phyloP scores from a whole-genome alignment of 192 early-diverging fungal genomes.

The Coemansia aciculifera region DNA sequence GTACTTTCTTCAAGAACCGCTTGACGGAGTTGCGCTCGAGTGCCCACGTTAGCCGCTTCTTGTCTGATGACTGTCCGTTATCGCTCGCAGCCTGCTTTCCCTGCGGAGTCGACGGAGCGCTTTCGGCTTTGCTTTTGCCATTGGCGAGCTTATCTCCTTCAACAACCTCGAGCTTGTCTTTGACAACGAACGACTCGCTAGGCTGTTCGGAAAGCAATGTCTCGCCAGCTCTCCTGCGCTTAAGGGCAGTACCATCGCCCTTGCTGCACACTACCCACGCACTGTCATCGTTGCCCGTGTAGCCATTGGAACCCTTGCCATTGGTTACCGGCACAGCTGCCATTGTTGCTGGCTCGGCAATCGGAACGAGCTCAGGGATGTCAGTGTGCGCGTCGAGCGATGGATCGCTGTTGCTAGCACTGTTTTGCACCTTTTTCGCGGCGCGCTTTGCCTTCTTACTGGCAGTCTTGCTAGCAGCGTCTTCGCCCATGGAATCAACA shows the following conservation, averaged over 20 bases:
- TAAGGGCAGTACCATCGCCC: neutral
- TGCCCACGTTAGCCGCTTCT: slow-evolving; percentile 46
- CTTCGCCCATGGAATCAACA: slow-evolving; percentile 12
- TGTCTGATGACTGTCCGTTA: slow-evolving; percentile 3
- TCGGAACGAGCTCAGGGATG: slow-evolving; percentile 27
- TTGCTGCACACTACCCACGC: slow-evolving; percentile 28
- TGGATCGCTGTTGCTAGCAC: neutral
- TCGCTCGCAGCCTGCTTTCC: neutral
- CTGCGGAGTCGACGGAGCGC: neutral
- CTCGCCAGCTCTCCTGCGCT: slow-evolving; percentile 6
- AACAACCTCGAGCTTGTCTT: slow-evolving; percentile 9
- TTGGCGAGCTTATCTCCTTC: neutral
- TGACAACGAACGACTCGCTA: neutral
- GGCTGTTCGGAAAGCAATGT: slow-evolving; percentile 17
- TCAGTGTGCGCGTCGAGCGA: slow-evolving; percentile 10
- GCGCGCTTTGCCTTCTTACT: slow-evolving; percentile 41
- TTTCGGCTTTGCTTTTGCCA: neutral
- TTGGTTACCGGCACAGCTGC: neutral
- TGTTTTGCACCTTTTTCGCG: slow-evolving; percentile 28
- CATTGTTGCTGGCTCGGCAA: neutral
- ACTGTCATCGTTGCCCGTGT: neutral
- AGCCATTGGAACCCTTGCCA: neutral
- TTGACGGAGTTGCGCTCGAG: slow-evolving; percentile 51
- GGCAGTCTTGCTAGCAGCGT: neutral
- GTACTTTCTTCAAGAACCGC: slow-evolving; percentile 48